Evolutionary conservation across 306 rosid species (phyloP), one percentile per base, ranked within the genome.

Genomic region (Quercus ilex): DNA sequence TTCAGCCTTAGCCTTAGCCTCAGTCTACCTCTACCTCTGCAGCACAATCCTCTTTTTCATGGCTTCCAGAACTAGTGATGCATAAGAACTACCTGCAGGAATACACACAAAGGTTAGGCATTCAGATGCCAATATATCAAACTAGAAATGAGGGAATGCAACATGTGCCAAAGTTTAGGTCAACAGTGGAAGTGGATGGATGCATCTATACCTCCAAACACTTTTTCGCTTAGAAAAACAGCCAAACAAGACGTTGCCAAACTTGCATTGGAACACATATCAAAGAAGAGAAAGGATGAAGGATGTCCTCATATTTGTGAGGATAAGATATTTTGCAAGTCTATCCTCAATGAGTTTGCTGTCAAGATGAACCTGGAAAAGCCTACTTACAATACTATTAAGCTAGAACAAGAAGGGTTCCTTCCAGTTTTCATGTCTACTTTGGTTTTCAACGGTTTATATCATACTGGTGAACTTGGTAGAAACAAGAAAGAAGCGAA

Each of bases 401-500:
- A 26, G 26, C 26, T 26, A 26, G 26, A 26, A 26, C 49, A 43
- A 5, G 30, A 57, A 53, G 86, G 82, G 28, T 18, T 19, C 68
- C 6, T 75, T 84, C 85, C 86, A 46, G 3, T 28, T 56, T 89
- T 87, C 80, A 56, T 26, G 51, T 82, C 90, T 31, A 71, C 89
- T n/a, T 35, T 92, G 88, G 78, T 75, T 74, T 86, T 90, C 65
- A 83, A 86, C 26, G 91, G 92, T 51, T 59, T 49, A 63, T 53
- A 28, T 8, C 89, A 85, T 77, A 78, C 60, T 1, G 85, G 94
- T 31, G 74, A 76, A 64, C 49, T 46, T 26, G 73, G 86, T 31
- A 79, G 60, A 78, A 87, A 6, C 55, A 90, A 90, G 81, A 92
- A 82, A 82, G 91, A 88, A 26, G 94, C 97, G 8, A 88, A 88